A percentile compares a stretch with the other conserved stretches of the same genome.
phyloP scores from a whole-genome alignment of 192 early-diverging fungal genomes.

The Geranomyces michiganensis region DNA sequence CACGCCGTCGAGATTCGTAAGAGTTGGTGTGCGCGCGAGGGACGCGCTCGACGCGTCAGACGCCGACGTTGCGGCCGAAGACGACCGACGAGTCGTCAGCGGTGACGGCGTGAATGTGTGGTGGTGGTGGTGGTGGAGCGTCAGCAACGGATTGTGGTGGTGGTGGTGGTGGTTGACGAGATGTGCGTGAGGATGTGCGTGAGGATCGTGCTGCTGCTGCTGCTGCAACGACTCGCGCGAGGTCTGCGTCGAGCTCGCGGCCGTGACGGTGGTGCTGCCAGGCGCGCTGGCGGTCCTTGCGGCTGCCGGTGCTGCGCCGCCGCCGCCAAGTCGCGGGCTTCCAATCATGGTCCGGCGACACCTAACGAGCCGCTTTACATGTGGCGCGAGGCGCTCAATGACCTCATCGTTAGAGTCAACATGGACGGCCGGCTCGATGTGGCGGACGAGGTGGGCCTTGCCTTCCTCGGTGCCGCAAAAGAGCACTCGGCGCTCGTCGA shows the following conservation, averaged over 20 bases:
- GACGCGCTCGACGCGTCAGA: not conserved
- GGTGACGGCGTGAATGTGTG: slow-evolving; percentile 1
- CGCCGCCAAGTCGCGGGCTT: not conserved
- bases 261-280: not conserved
- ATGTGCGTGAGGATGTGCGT: not conserved
- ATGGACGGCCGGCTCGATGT: slow-evolving; percentile 67
- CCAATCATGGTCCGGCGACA: not conserved
- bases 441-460: slow-evolving; percentile 69
- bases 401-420: slow-evolving; percentile 55
- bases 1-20: not conserved
- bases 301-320: not conserved
- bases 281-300: not conserved
- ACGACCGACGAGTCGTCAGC: not conserved
- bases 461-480: slow-evolving; percentile 72
- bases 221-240: not conserved
- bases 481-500: slow-evolving; percentile 69
- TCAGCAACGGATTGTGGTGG: not conserved
- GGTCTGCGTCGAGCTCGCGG: not conserved
- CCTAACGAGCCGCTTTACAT: slow-evolving; percentile 10
- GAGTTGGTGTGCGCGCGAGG: slow-evolving; percentile 7
- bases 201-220: not conserved
- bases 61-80: not conserved
- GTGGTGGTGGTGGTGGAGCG: not conserved
- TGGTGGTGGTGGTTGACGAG: not conserved
- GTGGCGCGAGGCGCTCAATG: slow-evolving; percentile 17